phyloP scores from a whole-genome alignment of 208 protist genomes.

The Leishmania guyanensis region DNA sequence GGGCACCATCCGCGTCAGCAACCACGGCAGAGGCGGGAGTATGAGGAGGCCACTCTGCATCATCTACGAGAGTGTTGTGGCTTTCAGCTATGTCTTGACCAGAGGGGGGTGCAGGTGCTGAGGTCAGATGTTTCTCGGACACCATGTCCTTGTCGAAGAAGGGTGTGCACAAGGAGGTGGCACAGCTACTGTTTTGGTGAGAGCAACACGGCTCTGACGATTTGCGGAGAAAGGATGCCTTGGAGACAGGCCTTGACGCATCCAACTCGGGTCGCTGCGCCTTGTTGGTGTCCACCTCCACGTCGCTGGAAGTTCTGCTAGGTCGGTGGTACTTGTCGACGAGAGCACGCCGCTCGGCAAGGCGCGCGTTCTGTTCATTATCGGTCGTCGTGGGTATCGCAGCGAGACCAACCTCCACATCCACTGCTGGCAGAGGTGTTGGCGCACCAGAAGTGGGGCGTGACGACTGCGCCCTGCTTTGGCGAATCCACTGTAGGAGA shows the following conservation, averaged over 20 bases:
- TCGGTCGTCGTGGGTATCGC: not conserved
- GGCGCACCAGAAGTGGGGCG: not conserved
- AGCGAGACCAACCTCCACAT: not conserved
- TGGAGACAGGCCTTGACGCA: not conserved
- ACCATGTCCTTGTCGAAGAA: not conserved
- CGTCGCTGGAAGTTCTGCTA: not conserved
- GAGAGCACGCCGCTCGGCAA: not conserved
- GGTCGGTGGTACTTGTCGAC: not conserved
- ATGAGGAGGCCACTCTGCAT: not conserved
- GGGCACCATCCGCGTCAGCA: not conserved
- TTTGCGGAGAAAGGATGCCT: no score
- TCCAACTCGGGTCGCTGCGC: not conserved
- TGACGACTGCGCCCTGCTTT: not conserved
- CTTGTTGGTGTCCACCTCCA: not conserved
- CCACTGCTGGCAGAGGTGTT: not conserved
- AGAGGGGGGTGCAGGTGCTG: not conserved
- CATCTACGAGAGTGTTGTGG: not conserved
- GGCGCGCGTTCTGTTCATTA: conserved; percentile 2
- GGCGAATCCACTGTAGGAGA: not conserved
- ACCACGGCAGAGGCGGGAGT: not conserved
- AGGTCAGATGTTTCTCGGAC: not conserved
- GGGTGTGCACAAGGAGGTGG: not conserved
- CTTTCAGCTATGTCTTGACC: not conserved
- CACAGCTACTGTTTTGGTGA: not conserved
- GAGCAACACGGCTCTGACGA: not conserved